Evolutionary conservation across 495 filamentous ascomycete genomes (phyloP).

Genomic region (Trypethelium eluteriae): DNA sequence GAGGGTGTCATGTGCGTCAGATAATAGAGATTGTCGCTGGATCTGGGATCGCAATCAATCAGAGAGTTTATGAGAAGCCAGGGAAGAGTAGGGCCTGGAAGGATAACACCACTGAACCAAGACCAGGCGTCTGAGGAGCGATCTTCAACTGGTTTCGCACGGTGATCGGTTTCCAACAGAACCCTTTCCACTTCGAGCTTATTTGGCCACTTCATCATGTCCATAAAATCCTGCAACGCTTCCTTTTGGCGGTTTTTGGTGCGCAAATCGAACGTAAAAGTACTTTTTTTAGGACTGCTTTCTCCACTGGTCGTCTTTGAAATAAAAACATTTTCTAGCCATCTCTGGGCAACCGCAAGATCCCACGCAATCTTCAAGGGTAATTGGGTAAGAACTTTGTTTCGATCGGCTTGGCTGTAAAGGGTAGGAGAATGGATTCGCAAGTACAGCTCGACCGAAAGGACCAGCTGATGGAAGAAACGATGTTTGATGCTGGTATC

Average conservation of each 20-base stretch:
- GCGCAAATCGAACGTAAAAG: conserved; percentile 46
- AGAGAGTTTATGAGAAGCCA: conserved; percentile 67
- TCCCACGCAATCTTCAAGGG: conserved; percentile 62
- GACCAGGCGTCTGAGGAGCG: conserved; percentile 60
- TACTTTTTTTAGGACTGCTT: conserved; percentile 35
- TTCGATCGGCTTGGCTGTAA: conserved; percentile 40
- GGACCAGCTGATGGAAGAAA: conserved; percentile 66
- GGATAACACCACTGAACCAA: conserved; percentile 61
- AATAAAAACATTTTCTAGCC: conserved; percentile 58
- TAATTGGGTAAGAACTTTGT: conserved; percentile 50
- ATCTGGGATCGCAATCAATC: conserved; percentile 60
- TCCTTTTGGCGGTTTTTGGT: conserved; percentile 58
- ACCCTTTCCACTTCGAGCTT: conserved; percentile 51
- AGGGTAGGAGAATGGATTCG: conserved; percentile 47
- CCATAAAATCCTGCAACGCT: conserved; percentile 56
- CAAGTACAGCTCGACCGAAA: conserved; percentile 59
- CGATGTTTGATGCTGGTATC: conserved; percentile 42
- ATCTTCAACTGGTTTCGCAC: conserved; percentile 47
- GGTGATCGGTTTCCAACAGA: conserved; percentile 49
- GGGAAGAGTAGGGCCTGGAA: conserved; percentile 60
- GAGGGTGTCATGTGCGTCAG: conserved; percentile 54
- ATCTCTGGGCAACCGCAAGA: conserved; percentile 57
- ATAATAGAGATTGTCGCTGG: conserved; percentile 49
- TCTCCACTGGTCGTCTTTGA: conserved; percentile 39
- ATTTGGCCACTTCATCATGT: conserved; percentile 67